Base-by-base conservation (phyloP, 2,329 filamentous ascomycete genomes). In the Curvularia lunata region DNA sequence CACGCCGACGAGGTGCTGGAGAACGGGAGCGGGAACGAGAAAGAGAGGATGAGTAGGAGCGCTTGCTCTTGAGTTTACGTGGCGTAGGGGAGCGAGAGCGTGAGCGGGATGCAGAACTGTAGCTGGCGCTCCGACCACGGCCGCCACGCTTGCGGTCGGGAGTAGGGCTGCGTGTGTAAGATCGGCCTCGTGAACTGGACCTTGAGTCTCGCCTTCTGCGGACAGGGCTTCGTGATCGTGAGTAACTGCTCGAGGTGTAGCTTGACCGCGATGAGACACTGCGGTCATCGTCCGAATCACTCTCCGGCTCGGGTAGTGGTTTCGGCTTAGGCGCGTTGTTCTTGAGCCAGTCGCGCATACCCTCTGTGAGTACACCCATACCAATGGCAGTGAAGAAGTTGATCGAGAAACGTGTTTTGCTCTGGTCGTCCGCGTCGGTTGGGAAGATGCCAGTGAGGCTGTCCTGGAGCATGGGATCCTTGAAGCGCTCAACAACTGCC, bases 311-410 rank as follows among this genome's bases (percentile, higher is more conserved):
- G 5, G 73, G 75, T 2, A 76, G 59, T 5, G 91, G 87, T 1
- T 90, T 84, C 2, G 93, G 92, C 74, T 96, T 95, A 12, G 93
- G 93, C 78, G 96, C 86, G 34, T 60, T 68, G 72, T 92, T 97
- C 75, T 93, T 90, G 55, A 99, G 84, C 73, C 89, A 88, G 71
- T 96, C 91, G 76, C 95, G 88, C 92, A 97, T 96, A 65, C 92
- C 91, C 74, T 99, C 95, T 1, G 95, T 99, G 61, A 99, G 84
- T 23, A 86, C 87, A 74, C 95, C 95, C 91, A 99, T 96, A 57
- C 93, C 92, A 70, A 99, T 96, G 70, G 92, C 95, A 9, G 95
- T 99, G 77, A 99, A 98, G 83, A 97, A 99, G 79, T 99, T 99
- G 87, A 99, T 97, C 49, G 93, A 91, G 82, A 99, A 99, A 52